Percentiles rank a stretch among this genome's conserved stretches.
phyloP scores from a whole-genome alignment of 2,329 filamentous ascomycete genomes.

The Fusarium sp. region DNA sequence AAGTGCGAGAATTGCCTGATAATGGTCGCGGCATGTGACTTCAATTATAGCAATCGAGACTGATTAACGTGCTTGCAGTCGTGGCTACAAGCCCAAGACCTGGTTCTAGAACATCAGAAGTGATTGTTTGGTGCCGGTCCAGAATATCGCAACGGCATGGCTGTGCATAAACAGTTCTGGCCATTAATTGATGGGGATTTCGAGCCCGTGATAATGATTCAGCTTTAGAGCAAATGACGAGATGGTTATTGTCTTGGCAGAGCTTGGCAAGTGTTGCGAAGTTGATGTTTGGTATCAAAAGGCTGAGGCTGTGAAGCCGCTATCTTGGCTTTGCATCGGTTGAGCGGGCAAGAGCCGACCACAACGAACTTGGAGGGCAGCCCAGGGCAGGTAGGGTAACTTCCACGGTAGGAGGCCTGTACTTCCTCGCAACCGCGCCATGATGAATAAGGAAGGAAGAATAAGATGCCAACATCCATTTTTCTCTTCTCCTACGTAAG shows the following conservation, averaged over 20 bases:
- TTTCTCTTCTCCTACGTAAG: not conserved
- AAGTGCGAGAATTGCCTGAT: not conserved
- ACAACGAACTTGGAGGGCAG: not conserved
- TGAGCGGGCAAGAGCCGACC: not conserved
- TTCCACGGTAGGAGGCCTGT: not conserved
- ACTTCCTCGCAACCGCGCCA: not conserved
- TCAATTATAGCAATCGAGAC: not conserved
- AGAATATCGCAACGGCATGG: not conserved
- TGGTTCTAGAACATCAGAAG: slow-evolving; percentile 19
- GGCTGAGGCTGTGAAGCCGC: not conserved
- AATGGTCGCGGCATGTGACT: not conserved
- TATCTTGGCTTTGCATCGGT: not conserved
- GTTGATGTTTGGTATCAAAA: not conserved
- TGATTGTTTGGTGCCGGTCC: not conserved
- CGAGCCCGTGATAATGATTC: slow-evolving; percentile 8
- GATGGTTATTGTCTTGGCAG: slow-evolving; percentile 22
- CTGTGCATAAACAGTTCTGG: slow-evolving; percentile 1
- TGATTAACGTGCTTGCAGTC: slow-evolving; percentile 6
- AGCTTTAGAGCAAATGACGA: slow-evolving; percentile 33
- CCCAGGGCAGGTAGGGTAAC: not conserved
- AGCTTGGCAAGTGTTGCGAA: not conserved
- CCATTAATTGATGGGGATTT: not conserved
- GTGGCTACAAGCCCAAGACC: slow-evolving; percentile 12
- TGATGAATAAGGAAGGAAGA: not conserved
- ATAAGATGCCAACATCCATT: not conserved